Evolutionary conservation across 1,139 yeast genomes (phyloP).

Genomic region (Geotrichum fermentans): DNA sequence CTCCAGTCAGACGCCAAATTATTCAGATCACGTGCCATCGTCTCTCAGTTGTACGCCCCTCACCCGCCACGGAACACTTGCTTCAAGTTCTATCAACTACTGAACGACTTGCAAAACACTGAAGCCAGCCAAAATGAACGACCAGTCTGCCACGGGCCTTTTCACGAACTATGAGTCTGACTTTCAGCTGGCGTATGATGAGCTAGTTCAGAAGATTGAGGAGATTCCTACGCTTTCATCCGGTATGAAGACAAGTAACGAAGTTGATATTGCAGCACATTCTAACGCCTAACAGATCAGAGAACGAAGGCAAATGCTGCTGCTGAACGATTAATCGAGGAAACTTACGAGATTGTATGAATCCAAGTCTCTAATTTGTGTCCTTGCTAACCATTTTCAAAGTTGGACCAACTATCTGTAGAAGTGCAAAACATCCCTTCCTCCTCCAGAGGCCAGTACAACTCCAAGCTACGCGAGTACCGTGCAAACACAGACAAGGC

Average conservation of each 20-base stretch:
- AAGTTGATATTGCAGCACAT: not conserved
- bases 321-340: slow-evolving; percentile 67
- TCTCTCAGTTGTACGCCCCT: no score
- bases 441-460: slow-evolving; percentile 59
- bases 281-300: slow-evolving; percentile 21
- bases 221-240: slow-evolving; percentile 52
- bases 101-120: no score
- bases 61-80: no score
- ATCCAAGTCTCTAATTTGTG: not conserved
- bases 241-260: slow-evolving; percentile 40
- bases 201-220: slow-evolving; percentile 60
- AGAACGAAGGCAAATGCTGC: slow-evolving; percentile 39
- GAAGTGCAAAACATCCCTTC: slow-evolving; percentile 81
- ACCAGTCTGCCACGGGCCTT: slow-evolving; percentile 41
- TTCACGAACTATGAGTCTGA: slow-evolving; percentile 70
- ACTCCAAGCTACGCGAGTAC: slow-evolving; percentile 66
- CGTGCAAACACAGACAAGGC: slow-evolving; percentile 55
- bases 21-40: no score
- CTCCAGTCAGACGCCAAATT: no score
- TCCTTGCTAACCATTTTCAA: slow-evolving; percentile 2
- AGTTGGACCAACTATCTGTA: slow-evolving; percentile 69
- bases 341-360: slow-evolving; percentile 61
- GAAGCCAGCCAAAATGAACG: slow-evolving; percentile 1
- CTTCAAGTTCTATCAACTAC: no score
- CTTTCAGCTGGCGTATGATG: slow-evolving; percentile 65